These are phyloP conservation scores for Abortiporus biennis DNA, from an alignment of 1,284 basidiomycete species.

Conservation along the genomic window DNA sequence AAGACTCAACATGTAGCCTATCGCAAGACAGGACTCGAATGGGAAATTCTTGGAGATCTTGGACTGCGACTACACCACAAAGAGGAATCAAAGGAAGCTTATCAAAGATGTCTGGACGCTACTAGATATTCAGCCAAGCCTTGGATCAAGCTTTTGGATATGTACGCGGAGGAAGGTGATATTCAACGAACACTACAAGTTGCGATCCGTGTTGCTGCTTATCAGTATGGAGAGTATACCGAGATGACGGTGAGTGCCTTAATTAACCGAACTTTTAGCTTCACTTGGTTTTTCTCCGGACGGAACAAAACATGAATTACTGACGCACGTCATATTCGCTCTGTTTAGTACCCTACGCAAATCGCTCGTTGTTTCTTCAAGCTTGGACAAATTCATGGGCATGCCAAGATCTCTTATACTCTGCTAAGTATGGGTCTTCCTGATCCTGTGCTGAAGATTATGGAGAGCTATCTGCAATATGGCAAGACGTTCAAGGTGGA, in stretches of 20 bases:
- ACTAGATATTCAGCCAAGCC: conserved; percentile 88
- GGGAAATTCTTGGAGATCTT: conserved; percentile 97
- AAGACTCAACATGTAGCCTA: conserved; percentile 97
- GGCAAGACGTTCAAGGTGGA: conserved; percentile 80
- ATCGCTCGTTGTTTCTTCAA: conserved; percentile 91
- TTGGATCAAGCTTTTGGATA: conserved; percentile 89
- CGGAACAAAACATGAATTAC: too few species aligned
- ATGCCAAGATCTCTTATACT: conserved; percentile 92
- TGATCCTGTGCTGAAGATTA: conserved; percentile 78
- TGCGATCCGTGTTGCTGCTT: conserved; percentile 88
- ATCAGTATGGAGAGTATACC: conserved; percentile 82
- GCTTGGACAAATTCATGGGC: conserved; percentile 89
- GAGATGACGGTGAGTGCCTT: conserved; percentile 68
- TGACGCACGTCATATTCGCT: too few species aligned
- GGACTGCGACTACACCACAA: conserved; percentile 91
- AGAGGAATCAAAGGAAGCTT: conserved; percentile 97
- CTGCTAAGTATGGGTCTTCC: conserved; percentile 91
- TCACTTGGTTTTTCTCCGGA: too few species aligned
- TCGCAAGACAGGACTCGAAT: conserved; percentile 93
- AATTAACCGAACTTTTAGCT: not conserved
- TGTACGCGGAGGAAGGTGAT: conserved; percentile 92
- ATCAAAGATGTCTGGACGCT: conserved; percentile 87
- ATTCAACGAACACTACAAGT: conserved; percentile 87
- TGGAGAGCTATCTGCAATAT: conserved; percentile 80
- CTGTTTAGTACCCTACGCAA: conserved; percentile 91